phyloP scores from a whole-genome alignment of 2,329 filamentous ascomycete species.

The Botrytis squamosa region DNA sequence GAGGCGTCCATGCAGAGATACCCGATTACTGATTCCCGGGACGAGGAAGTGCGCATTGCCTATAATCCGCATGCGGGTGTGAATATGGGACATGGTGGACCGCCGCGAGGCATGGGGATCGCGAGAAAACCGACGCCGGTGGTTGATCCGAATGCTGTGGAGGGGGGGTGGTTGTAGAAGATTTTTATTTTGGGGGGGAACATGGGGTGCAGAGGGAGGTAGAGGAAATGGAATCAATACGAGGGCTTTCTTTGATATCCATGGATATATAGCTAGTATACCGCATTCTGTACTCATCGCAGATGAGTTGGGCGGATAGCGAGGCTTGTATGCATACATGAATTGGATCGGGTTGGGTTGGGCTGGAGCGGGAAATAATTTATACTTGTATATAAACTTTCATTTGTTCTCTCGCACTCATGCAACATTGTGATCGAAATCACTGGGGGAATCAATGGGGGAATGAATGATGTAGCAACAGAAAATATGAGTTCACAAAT shows the following conservation, averaged over 20 bases:
- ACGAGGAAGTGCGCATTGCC: slow-evolving; percentile 2
- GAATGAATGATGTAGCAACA: not conserved
- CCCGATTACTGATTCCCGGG: not conserved
- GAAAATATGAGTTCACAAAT: not conserved
- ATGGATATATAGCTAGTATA: not conserved
- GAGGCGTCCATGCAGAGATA: not conserved
- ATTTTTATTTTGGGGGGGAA: fast-evolving
- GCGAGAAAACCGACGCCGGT: not conserved
- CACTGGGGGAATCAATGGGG: not conserved
- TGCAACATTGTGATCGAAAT: not conserved
- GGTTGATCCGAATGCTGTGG: not conserved
- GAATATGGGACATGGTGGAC: not conserved
- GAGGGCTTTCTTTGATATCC: not conserved
- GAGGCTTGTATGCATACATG: not conserved
- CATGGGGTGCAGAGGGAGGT: not conserved
- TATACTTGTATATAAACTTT: not conserved
- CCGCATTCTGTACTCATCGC: not conserved
- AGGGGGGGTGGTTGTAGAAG: not conserved
- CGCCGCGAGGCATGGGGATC: not conserved
- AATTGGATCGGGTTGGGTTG: not conserved
- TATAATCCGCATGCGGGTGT: not conserved
- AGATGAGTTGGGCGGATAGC: not conserved
- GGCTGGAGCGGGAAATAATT: not conserved
- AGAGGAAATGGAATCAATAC: not conserved
- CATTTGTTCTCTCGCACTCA: not conserved